Evolutionary conservation across 306 rosid species (phyloP).

Genomic region (Dicorynia guianensis): DNA sequence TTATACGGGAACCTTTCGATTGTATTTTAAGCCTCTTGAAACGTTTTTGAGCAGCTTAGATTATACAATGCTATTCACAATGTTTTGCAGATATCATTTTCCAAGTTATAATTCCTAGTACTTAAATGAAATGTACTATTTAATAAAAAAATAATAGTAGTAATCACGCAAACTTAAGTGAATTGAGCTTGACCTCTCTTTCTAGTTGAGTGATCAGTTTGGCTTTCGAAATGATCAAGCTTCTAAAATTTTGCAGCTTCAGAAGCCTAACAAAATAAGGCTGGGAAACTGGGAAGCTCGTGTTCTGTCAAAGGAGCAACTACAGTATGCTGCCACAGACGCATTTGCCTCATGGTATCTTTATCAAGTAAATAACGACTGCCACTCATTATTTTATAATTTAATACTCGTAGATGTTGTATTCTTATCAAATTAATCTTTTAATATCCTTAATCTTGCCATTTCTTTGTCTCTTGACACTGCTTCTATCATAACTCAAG

Average conservation of each 20-base stretch:
- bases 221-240: background rate
- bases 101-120: too few relatives aligned
- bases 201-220: too few relatives aligned
- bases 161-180: too few relatives aligned
- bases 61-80: too few relatives aligned
- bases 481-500: background rate
- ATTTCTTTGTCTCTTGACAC: background rate
- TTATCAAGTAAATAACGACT: conserved; percentile 60
- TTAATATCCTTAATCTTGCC: background rate
- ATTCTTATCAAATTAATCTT: conserved; percentile 4
- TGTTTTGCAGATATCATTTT: too few relatives aligned
- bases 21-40: too few relatives aligned
- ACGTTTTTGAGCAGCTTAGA: too few relatives aligned
- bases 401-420: background rate
- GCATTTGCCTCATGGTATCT: conserved; percentile 89
- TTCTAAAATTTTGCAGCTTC: conserved; percentile 65
- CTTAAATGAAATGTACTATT: too few relatives aligned
- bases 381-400: background rate
- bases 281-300: conserved; percentile 85
- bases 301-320: conserved; percentile 67
- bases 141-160: too few relatives aligned
- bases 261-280: conserved; percentile 65
- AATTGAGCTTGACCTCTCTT: too few relatives aligned
- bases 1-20: too few relatives aligned
- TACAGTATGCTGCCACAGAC: conserved; percentile 90